Percentiles rank a stretch among this genome's conserved stretches.
These are phyloP conservation scores for Zygosaccharomyces pseudobailii DNA, from an alignment of 1,139 yeast genomes.

Conservation along the genomic window DNA sequence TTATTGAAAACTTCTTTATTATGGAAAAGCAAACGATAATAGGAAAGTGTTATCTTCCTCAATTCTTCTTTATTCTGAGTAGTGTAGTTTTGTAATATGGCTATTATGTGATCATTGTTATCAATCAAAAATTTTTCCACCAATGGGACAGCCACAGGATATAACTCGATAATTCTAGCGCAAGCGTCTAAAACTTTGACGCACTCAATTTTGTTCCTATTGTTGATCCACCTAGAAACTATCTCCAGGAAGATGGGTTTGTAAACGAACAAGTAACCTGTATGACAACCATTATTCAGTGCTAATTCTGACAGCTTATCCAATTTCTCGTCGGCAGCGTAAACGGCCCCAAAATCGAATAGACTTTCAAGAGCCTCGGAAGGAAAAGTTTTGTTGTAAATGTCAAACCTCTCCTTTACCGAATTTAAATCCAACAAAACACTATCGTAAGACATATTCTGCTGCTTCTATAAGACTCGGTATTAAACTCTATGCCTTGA, in stretches of 20 bases:
- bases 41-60: constrained; percentile 51
- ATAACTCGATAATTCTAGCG: constrained; percentile 48
- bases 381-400: constrained; percentile 25
- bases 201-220: constrained; percentile 33
- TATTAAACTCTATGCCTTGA: not conserved
- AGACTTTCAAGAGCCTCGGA: constrained; percentile 12
- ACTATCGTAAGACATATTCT: constrained; percentile 19
- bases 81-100: constrained; percentile 33
- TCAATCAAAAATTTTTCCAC: constrained; percentile 47
- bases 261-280: constrained; percentile 46
- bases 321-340: constrained; percentile 27
- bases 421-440: constrained; percentile 27
- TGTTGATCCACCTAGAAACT: constrained; percentile 59
- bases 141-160: constrained; percentile 47
- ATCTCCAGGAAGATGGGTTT: constrained; percentile 58
- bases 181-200: constrained; percentile 40
- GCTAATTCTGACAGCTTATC: constrained; percentile 28
- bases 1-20: constrained; percentile 52
- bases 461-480: not conserved
- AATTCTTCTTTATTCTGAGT: constrained; percentile 37
- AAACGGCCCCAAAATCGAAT: constrained; percentile 18
- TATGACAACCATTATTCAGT: constrained; percentile 28
- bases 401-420: constrained; percentile 21
- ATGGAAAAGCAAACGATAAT: constrained; percentile 53
- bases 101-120: constrained; percentile 38